Evolutionary conservation across 306 rosid species (phyloP), one percentile per base, ranked within the genome.

Genomic region (Lathyrus aphaca): DNA sequence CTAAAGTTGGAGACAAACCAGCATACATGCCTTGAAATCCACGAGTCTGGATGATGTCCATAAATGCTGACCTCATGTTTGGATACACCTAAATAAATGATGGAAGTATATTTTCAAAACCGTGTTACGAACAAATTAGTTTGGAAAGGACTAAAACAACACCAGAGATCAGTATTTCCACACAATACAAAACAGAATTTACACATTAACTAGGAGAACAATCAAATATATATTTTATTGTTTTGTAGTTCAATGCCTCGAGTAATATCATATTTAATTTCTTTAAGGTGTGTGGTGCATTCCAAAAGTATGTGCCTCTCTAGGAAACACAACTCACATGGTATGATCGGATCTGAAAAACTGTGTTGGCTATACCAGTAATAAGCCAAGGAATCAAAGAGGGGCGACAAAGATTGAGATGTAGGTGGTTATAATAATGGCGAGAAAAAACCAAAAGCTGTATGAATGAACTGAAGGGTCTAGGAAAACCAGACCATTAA

Each of bases 1-100:
- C 96, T 80, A 94, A 81, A 21, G 96, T 94, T 43, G 98, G 98
- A 2, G 94, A 85, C 70, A 94, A 69, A 80, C 98, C 98, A 64
- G 97, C 83, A 57, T 94, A 94, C 74, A 94, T 55, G 48, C 98
- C 97, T 78, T 68, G 91, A 71, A 85, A 69, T 18, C 97, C 98
- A 43, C 92, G 91, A 19, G 83, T 56, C 57, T 38, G 79, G 61
- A 81, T 10, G 57, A 94, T 94, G 69, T 94, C 97, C 14, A 81
- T 5, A 21, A 81, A 82, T n/a, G 98, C 98, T 68, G 95, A 85
- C 58, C 96, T 85, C 98, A 94, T 94, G 77, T 74, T 90, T 44
- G 96, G 96, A 84, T 94, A 90, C 37, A 93, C 82, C 98, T 93
- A 72, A 67, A 82, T 43, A 72, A 67, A 82, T 43, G 56, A 37